Percentiles rank a stretch among this genome's conserved stretches.
phyloP scores from a whole-genome alignment of 2,329 filamentous ascomycete species.

The Acrodontium crateriforme region DNA sequence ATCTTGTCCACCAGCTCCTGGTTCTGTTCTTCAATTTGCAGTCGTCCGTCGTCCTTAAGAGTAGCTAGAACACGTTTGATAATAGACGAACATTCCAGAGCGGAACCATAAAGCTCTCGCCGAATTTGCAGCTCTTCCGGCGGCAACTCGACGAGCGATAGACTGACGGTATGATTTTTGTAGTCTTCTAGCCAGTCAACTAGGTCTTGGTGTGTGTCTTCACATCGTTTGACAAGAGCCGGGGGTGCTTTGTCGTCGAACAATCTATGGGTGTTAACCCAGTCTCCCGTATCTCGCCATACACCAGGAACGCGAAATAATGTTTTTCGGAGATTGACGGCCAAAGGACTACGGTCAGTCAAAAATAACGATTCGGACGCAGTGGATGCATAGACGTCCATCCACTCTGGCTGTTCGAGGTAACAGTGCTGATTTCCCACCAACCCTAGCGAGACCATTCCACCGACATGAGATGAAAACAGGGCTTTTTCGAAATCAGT shows the following conservation, averaged over 20 bases:
- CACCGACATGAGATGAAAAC: slow-evolving; percentile 22
- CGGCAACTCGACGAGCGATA: slow-evolving; percentile 7
- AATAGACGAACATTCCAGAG: slow-evolving; percentile 11
- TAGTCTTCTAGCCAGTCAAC: slow-evolving; percentile 11
- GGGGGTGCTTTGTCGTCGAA: slow-evolving; percentile 6
- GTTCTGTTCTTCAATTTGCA: slow-evolving; percentile 16
- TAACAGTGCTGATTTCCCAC: slow-evolving; percentile 15
- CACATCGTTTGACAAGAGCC: slow-evolving; percentile 5
- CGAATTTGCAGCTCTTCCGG: slow-evolving; percentile 10
- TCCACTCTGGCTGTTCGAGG: slow-evolving; percentile 20
- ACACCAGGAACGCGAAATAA: slow-evolving; percentile 12
- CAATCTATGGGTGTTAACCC: slow-evolving; percentile 6
- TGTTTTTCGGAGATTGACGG: slow-evolving; percentile 11
- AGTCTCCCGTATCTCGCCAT: slow-evolving; percentile 9
- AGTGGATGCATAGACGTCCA: slow-evolving; percentile 10
- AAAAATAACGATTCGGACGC: slow-evolving; percentile 6
- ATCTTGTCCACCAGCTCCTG: slow-evolving; percentile 18
- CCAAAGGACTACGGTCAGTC: slow-evolving; percentile 12
- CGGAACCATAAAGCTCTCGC: slow-evolving; percentile 13
- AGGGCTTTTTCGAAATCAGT: slow-evolving; percentile 25
- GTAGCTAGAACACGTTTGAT: slow-evolving; percentile 12
- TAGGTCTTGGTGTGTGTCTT: slow-evolving; percentile 6
- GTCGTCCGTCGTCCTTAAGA: slow-evolving; percentile 10
- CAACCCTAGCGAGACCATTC: slow-evolving; percentile 16
- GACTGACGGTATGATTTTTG: slow-evolving; percentile 12